phyloP scores from a whole-genome alignment of 1,139 yeast species.

The Lodderomyces beijingensis region DNA sequence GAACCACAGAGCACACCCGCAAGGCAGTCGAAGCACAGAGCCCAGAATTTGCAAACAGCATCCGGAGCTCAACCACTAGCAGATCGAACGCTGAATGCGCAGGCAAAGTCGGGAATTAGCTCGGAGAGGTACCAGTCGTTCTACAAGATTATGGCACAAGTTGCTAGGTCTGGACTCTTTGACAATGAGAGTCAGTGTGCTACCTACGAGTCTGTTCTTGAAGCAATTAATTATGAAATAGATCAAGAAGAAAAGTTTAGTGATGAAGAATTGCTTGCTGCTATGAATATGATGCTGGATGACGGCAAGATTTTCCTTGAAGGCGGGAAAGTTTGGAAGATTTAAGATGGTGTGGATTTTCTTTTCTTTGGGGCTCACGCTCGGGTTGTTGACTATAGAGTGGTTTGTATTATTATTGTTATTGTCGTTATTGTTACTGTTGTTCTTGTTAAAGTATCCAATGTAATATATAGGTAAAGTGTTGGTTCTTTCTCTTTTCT shows the following conservation, averaged over 20 bases:
- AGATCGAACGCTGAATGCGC: slow-evolving; percentile 18
- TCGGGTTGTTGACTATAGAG: too few species aligned
- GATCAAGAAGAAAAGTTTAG: slow-evolving; percentile 61
- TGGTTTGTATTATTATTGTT: too few species aligned
- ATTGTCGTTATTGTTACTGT: too few species aligned
- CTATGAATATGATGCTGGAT: slow-evolving; percentile 46
- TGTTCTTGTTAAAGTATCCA: too few species aligned
- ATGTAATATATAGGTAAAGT: too few species aligned
- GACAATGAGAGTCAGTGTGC: slow-evolving; percentile 39
- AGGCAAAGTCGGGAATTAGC: slow-evolving; percentile 28
- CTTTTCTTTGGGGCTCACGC: too few species aligned
- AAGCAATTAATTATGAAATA: slow-evolving; percentile 46
- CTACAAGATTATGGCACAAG: slow-evolving; percentile 41
- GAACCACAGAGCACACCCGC: slow-evolving; percentile 2
- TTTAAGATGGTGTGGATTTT: too few species aligned
- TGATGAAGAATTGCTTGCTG: slow-evolving; percentile 49
- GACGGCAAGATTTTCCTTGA: slow-evolving; percentile 58
- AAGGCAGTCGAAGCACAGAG: not conserved
- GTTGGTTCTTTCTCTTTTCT: too few species aligned
- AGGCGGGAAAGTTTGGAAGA: slow-evolving; percentile 50
- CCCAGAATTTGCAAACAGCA: not conserved
- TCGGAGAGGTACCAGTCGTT: slow-evolving; percentile 45
- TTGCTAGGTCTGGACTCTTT: slow-evolving; percentile 45
- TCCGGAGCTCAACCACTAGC: slow-evolving; percentile 21
- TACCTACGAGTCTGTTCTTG: slow-evolving; percentile 39